A percentile compares a stretch with the other conserved stretches of the same genome.
Evolutionary conservation across 768 basidiomycete species (phyloP).

Genomic region (Leucosporidium creatinivorum): DNA sequence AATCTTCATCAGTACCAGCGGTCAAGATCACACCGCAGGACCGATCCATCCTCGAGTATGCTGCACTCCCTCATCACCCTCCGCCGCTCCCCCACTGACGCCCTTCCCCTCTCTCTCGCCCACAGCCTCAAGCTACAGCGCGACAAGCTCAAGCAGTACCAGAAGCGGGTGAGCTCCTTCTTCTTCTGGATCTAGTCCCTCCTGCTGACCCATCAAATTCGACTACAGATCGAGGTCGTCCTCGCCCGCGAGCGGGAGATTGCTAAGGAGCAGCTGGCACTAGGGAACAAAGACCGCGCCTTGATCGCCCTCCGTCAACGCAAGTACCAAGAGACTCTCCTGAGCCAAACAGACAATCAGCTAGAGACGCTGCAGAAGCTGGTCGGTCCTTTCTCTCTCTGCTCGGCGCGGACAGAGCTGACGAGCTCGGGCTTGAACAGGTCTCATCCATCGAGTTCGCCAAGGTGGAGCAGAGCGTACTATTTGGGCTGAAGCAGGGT

Average conservation of each 20-base stretch:
- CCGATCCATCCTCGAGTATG: conserved; percentile 89
- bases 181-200: not conserved
- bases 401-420: not conserved
- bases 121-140: conserved; percentile 86
- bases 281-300: conserved; percentile 80
- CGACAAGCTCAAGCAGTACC: conserved; percentile 91
- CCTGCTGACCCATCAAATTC: conserved; percentile 1
- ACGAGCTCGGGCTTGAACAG: conserved; percentile 45
- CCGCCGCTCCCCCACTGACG: conserved; percentile 13
- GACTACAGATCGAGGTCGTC: conserved; percentile 66
- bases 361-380: conserved; percentile 81
- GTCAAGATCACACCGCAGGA: conserved; percentile 92
- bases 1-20: not conserved
- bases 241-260: conserved; percentile 83
- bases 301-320: conserved; percentile 76
- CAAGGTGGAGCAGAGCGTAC: conserved; percentile 79
- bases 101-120: not conserved
- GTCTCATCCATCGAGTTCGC: conserved; percentile 97
- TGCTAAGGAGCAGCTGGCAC: conserved; percentile 69
- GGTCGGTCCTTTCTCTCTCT: conserved; percentile 47
- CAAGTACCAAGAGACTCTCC: conserved; percentile 85
- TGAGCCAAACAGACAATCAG: conserved; percentile 82
- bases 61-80: conserved; percentile 28
- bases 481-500: conserved; percentile 88
- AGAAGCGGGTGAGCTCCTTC: conserved; percentile 63